Evolutionary conservation across 1,139 yeast genomes (phyloP).

Genomic region (Yarrowia galli): DNA sequence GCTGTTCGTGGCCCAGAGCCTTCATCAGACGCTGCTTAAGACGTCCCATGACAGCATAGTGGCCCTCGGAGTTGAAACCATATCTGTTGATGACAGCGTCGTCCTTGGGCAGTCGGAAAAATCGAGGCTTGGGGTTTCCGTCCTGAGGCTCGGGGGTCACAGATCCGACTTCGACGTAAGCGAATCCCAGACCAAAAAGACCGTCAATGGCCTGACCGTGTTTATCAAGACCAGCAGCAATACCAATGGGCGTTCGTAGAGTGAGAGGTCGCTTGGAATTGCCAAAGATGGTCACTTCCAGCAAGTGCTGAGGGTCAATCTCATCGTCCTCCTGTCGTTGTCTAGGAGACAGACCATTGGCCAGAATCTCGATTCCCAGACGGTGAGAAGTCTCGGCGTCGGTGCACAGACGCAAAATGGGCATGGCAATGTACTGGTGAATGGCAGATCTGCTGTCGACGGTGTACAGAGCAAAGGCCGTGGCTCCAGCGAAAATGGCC

Average conservation of each 20-base stretch:
- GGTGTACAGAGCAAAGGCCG: constrained; percentile 57
- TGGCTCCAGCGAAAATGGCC: constrained; percentile 50
- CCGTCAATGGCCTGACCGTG: constrained; percentile 94
- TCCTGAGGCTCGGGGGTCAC: constrained; percentile 93
- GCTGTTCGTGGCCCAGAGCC: constrained; percentile 52
- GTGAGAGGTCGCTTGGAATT: constrained; percentile 47
- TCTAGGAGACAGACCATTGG: constrained; percentile 51
- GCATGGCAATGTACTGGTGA: constrained; percentile 82
- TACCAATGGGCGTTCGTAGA: constrained; percentile 80
- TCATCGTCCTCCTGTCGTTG: constrained; percentile 47
- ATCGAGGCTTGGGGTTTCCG: constrained; percentile 90
- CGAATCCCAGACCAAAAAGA: constrained; percentile 77
- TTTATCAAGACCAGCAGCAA: constrained; percentile 96
- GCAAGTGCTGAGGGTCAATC: constrained; percentile 48
- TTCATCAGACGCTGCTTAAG: constrained; percentile 63
- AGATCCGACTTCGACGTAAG: constrained; percentile 92
- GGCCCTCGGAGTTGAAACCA: constrained; percentile 94
- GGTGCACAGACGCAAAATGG: constrained; percentile 71
- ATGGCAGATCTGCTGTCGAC: constrained; percentile 82
- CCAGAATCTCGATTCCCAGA: constrained; percentile 73
- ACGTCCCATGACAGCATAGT: constrained; percentile 70
- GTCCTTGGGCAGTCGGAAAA: constrained; percentile 83
- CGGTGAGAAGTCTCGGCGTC: constrained; percentile 87
- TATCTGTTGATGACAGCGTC: constrained; percentile 92
- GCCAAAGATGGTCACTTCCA: constrained; percentile 48